Percentiles rank a stretch among this genome's conserved stretches.
Conservation (phyloP, 345 rosid genomes). For the Brassica incana region DNA sequence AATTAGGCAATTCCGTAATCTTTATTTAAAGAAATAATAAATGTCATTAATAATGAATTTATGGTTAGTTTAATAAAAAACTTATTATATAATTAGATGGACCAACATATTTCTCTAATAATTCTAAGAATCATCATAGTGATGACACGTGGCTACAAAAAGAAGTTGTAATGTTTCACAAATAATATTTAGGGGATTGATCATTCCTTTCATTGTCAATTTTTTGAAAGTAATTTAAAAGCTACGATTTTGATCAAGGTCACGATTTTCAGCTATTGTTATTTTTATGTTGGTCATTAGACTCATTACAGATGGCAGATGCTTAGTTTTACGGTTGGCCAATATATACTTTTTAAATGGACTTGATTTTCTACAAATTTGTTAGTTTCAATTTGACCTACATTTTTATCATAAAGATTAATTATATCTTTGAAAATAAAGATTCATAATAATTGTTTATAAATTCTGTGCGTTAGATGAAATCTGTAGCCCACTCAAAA, state of each 20-base stretch:
- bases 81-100: too few relatives aligned
- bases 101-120: too few relatives aligned
- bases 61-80: too few relatives aligned
- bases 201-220: too few relatives aligned
- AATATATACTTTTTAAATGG: background rate
- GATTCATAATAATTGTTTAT: background rate
- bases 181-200: too few relatives aligned
- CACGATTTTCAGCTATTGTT: background rate
- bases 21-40: too few relatives aligned
- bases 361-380: background rate
- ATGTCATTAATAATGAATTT: too few relatives aligned
- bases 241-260: background rate
- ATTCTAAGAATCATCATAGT: too few relatives aligned
- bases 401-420: background rate
- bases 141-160: too few relatives aligned
- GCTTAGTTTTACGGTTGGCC: background rate
- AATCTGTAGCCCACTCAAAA: background rate
- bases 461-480: background rate
- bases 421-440: background rate
- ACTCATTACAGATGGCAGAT: too few relatives aligned
- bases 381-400: background rate
- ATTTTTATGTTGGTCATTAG: background rate
- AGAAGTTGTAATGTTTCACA: too few relatives aligned
- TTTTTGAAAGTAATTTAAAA: background rate
- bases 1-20: too few relatives aligned